Conservation (phyloP, 2,329 filamentous ascomycete species). For the Penicillium hordei region DNA sequence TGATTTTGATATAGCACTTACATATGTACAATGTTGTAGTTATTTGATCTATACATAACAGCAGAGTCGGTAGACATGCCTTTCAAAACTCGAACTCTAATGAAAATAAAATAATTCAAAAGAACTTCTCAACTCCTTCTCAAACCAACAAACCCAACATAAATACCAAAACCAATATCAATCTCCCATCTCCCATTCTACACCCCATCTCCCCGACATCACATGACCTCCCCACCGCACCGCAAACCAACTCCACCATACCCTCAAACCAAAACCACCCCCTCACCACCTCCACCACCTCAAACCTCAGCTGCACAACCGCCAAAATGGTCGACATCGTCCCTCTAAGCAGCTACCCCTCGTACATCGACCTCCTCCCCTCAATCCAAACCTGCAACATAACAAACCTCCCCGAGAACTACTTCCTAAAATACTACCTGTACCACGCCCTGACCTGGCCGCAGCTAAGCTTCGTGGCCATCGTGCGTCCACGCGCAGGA, state of each 20-base stretch:
- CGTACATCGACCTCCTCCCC: conserved; percentile 79
- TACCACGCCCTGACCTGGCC: conserved; percentile 99
- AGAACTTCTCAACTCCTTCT: background rate
- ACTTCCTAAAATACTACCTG: conserved; percentile 99
- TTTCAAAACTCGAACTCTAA: background rate
- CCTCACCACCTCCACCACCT: background rate
- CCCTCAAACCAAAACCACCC: background rate
- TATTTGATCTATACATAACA: background rate
- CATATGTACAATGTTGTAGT: background rate
- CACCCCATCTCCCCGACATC: conserved; percentile 1
- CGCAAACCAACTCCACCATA: background rate
- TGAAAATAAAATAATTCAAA: background rate
- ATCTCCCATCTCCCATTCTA: background rate
- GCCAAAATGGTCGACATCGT: conserved; percentile 51
- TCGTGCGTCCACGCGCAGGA: conserved; percentile 78
- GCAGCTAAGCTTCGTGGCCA: conserved; percentile 92
- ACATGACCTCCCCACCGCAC: conserved; percentile 10
- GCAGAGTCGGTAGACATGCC: background rate
- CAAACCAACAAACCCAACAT: background rate
- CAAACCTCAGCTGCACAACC: background rate
- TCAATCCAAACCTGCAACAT: conserved; percentile 96
- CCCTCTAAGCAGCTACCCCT: conserved; percentile 48
- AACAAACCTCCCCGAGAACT: conserved; percentile 98
- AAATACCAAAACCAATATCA: too few species aligned
- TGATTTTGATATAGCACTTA: background rate